Percentiles rank a stretch among this genome's conserved stretches.
phyloP scores from a whole-genome alignment of 805 yeast species.

The Dipodascopsis tothii region DNA sequence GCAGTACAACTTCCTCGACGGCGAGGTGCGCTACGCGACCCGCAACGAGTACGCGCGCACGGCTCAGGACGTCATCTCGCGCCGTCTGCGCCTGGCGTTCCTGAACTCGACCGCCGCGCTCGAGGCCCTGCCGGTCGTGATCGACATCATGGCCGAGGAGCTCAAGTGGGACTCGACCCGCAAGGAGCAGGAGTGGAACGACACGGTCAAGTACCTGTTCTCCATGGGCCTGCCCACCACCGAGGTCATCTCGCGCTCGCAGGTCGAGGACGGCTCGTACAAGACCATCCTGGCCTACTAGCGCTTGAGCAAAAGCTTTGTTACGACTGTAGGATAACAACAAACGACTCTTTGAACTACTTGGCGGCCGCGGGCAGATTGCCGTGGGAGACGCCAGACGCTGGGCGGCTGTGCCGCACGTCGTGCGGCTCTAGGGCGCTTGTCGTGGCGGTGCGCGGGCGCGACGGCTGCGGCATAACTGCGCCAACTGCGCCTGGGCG shows the following conservation, averaged over 20 bases:
- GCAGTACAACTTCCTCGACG: conserved; percentile 78
- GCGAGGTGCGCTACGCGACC: conserved; percentile 77
- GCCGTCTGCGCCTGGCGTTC: conserved; percentile 90
- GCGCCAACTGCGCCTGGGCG: too few species aligned
- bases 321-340: too few species aligned
- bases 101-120: conserved; percentile 79
- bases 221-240: conserved; percentile 34
- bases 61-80: conserved; percentile 81
- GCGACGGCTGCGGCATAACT: too few species aligned
- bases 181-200: conserved; percentile 43
- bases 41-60: conserved; percentile 79
- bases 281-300: too few species aligned
- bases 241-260: background rate
- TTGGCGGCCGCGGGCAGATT: too few species aligned
- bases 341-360: too few species aligned
- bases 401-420: too few species aligned
- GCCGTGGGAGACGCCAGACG: too few species aligned
- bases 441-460: too few species aligned
- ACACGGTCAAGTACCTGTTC: conserved; percentile 32
- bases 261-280: background rate
- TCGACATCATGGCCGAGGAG: conserved; percentile 74
- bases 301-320: too few species aligned
- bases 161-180: conserved; percentile 62
- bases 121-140: conserved; percentile 73
- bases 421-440: too few species aligned